These are phyloP conservation scores for Pichia sp. DNA, from an alignment of 1,139 yeast genomes.

Conservation along the genomic window DNA sequence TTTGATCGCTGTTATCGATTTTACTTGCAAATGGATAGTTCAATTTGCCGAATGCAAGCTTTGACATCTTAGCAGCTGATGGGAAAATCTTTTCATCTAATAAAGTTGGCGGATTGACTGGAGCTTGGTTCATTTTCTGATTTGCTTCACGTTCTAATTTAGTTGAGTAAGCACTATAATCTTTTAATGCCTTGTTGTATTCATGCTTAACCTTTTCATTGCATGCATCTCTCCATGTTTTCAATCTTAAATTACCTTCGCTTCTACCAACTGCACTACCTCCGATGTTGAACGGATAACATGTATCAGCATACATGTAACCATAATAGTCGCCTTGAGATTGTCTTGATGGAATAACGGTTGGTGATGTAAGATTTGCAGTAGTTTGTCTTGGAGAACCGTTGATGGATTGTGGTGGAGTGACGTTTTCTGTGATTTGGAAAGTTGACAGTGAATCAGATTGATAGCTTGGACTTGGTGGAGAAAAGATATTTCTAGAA, in stretches of 20 bases:
- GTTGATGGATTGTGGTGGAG: conserved; percentile 37
- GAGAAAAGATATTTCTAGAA: background rate
- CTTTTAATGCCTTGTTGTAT: conserved; percentile 26
- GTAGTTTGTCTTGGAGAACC: conserved; percentile 33
- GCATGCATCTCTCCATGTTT: conserved; percentile 34
- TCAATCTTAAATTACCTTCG: conserved; percentile 27
- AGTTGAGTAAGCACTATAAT: conserved; percentile 28
- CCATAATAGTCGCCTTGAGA: conserved; percentile 20
- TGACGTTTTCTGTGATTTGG: conserved; percentile 12
- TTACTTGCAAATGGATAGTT: conserved; percentile 12
- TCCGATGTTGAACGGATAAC: conserved; percentile 43
- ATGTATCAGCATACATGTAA: conserved; percentile 37
- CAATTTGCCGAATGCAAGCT: background rate
- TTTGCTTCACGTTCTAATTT: conserved; percentile 2
- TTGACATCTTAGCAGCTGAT: conserved; percentile 6
- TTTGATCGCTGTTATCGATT: conserved; percentile 31
- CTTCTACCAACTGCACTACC: conserved; percentile 22
- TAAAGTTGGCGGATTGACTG: conserved; percentile 6
- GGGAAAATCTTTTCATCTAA: conserved; percentile 12
- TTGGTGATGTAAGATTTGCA: conserved; percentile 25
- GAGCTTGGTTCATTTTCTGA: background rate
- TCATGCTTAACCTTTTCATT: conserved; percentile 30
- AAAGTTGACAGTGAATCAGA: background rate
- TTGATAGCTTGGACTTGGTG: conserved; percentile 1
- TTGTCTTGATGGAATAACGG: conserved; percentile 12